Base-by-base conservation (phyloP, 257 asterid species). In the Solanum stenotomum region DNA sequence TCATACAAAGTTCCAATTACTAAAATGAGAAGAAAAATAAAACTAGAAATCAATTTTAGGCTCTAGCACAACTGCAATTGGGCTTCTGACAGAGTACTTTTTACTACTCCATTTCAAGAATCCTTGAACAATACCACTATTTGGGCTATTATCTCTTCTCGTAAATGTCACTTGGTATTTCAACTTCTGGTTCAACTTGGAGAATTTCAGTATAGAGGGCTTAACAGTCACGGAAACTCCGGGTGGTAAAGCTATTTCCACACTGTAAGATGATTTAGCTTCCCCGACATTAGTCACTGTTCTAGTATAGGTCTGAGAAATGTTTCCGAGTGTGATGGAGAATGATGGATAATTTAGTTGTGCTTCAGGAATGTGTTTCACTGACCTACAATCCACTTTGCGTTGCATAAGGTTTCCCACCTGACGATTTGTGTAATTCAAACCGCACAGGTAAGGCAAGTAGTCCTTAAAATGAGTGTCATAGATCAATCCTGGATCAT, bases 401-500 rank as follows among this genome's bases (percentile, higher is more conserved):
- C 49, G 82, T 10, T 91, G 91, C 8, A 87, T 0, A 8, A 91
- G 79, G 29, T 3, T 23, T 1, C 89, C 86, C 1, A 92, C 91
- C 23, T 92, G 71, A 27, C 86, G 59, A 61, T 35, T 35, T 1
- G 94, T 93, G 89, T 93, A 93, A 35, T 91, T 89, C 46, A 94
- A 78, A 22, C 96, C 95, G 2, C 96, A 94, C 27, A 93, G 35
- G 46, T 92, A 94, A 10, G 93, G 91, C 1, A 90, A 14, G 88
- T 94, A 94, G 23, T 94, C 95, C 20, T 87, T 14, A 3, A 92
- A 89, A 15, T 72, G 71, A 52, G 88, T 85, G 77, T 94, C 95
- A 15, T 93, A 93, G 10, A 93, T 68, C 10, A 93, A 90, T 38
- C 96, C 96, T 1, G 95, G 96, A 81, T 92, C 87, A 33, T 74